These are phyloP conservation scores for Mycothermus thermophilus DNA, from an alignment of 495 filamentous ascomycete species.

Conservation along the genomic window DNA sequence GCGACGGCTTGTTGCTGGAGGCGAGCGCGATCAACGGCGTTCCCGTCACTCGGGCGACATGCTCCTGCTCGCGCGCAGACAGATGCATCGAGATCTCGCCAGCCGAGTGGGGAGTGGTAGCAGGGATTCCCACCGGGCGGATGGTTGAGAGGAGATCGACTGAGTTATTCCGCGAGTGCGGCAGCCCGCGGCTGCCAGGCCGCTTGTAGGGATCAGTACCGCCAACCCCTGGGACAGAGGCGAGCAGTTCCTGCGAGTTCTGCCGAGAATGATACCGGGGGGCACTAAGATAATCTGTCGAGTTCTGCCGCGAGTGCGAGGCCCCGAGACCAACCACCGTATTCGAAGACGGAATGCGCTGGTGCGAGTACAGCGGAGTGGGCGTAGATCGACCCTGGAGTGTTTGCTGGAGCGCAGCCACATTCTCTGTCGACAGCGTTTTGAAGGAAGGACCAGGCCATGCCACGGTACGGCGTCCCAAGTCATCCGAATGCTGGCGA, in stretches of 20 bases:
- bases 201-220: conserved; percentile 8
- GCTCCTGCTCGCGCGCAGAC: conserved; percentile 87
- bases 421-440: conserved; percentile 25
- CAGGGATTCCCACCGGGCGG: conserved; percentile 21
- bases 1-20: conserved; percentile 35
- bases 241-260: conserved; percentile 16
- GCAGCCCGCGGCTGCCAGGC: conserved; percentile 6
- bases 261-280: conserved; percentile 34
- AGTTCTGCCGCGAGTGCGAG: conserved; percentile 18
- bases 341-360: conserved; percentile 44
- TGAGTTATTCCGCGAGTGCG: conserved; percentile 35
- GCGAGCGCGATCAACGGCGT: conserved; percentile 66
- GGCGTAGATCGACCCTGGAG: conserved; percentile 68
- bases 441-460: conserved; percentile 57
- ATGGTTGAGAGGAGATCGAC: conserved; percentile 22
- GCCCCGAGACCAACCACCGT: conserved; percentile 32
- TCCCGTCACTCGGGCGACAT: conserved; percentile 77
- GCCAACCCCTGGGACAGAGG: conserved; percentile 1
- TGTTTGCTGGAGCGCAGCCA: conserved; percentile 56
- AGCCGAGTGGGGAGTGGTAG: conserved; percentile 16
- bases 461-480: conserved; percentile 45
- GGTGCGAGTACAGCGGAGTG: conserved; percentile 38
- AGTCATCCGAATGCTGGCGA: conserved; percentile 34
- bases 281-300: conserved; percentile 16
- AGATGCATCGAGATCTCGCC: conserved; percentile 52